Evolutionary conservation across 23 red algal genomes (phyloP).

Genomic region (Chondrus crispus): DNA sequence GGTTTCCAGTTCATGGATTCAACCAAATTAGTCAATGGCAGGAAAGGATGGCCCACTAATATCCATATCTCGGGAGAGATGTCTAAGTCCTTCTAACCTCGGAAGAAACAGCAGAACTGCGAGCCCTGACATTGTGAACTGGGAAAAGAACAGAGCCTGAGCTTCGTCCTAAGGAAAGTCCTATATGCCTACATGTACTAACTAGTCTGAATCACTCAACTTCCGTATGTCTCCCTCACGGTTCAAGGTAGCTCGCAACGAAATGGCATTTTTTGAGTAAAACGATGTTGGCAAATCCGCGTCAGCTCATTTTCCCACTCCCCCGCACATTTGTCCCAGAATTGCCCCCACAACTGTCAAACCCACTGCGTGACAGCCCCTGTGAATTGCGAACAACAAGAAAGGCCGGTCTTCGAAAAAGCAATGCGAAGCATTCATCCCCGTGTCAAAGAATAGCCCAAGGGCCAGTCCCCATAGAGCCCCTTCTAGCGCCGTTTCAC

Average conservation of each 20-base stretch:
- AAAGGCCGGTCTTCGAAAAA: constrained; percentile 57
- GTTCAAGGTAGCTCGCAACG: not conserved
- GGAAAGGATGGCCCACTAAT: no score
- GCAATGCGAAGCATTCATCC: constrained; percentile 34
- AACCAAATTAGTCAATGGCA: no score
- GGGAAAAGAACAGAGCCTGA: no score
- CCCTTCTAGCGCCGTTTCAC: constrained; percentile 4
- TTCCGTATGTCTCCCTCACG: not conserved
- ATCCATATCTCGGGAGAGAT: no score
- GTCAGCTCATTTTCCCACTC: not conserved
- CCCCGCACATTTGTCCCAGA: constrained; percentile 24
- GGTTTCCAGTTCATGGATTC: no score
- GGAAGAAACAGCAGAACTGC: no score
- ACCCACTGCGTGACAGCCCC: constrained; percentile 28
- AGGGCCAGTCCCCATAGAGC: constrained; percentile 51
- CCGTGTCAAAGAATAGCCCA: constrained; percentile 45
- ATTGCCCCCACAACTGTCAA: constrained; percentile 23
- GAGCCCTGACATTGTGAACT: no score
- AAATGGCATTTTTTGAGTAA: not conserved
- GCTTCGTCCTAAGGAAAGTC: no score
- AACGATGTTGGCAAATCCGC: no score
- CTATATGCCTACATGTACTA: no score
- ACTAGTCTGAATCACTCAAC: no score
- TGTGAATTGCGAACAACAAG: constrained; percentile 17
- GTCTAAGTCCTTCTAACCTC: no score